These are phyloP conservation scores for Phytopythium oedochilum DNA, from an alignment of 352 stramenopile species.

Conservation along the genomic window DNA sequence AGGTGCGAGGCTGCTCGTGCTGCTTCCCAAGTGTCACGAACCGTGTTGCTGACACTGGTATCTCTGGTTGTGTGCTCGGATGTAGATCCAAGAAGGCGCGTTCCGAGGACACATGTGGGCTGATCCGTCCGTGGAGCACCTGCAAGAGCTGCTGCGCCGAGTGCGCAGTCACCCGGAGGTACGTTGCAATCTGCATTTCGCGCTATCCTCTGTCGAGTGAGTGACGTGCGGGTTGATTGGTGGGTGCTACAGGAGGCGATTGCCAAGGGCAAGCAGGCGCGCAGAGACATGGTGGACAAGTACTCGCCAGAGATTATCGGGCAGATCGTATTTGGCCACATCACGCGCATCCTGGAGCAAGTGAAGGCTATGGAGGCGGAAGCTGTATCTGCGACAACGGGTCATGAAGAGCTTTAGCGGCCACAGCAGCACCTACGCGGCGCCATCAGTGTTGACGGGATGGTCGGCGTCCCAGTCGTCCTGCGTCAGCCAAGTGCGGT, in stretches of 20 bases:
- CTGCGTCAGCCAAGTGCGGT: conserved; percentile 80
- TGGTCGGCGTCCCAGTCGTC: conserved; percentile 62
- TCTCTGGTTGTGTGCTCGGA: background rate
- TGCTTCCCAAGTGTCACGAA: background rate
- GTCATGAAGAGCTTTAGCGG: conserved; percentile 57
- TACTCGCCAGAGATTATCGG: conserved; percentile 79
- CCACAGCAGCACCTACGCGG: conserved; percentile 24
- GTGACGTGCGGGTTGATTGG: background rate
- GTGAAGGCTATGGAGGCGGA: conserved; percentile 19
- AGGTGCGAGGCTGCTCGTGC: conserved; percentile 26
- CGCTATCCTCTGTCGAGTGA: background rate
- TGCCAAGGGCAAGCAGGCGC: conserved; percentile 62
- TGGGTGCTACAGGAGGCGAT: conserved; percentile 32
- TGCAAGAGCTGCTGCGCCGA: conserved; percentile 58
- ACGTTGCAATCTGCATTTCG: background rate
- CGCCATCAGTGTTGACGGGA: conserved; percentile 12
- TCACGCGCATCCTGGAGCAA: conserved; percentile 53
- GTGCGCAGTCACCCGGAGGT: conserved; percentile 63
- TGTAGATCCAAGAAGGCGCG: conserved; percentile 72
- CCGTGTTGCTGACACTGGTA: background rate
- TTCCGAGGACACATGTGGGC: conserved; percentile 85
- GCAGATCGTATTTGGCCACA: conserved; percentile 53
- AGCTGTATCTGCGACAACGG: background rate
- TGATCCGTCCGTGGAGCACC: conserved; percentile 69
- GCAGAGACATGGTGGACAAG: conserved; percentile 78